Percentiles rank a stretch among this genome's conserved stretches.
Evolutionary conservation across 306 rosid genomes (phyloP).

Genomic region (Echinosophora koreensis): DNA sequence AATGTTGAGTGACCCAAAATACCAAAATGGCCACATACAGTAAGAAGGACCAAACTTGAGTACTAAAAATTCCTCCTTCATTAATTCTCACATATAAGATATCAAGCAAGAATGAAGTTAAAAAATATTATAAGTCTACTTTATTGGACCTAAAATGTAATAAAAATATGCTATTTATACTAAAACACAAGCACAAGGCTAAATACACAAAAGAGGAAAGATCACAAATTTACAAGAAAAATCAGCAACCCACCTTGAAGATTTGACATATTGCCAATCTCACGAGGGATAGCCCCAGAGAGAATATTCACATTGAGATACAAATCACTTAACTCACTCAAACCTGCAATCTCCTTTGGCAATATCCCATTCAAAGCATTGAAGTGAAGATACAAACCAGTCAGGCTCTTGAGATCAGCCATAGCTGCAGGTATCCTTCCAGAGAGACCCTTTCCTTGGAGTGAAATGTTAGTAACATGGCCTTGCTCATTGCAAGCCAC

Average conservation of each 20-base stretch:
- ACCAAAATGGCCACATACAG: neutral
- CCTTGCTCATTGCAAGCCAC: constrained; percentile 80
- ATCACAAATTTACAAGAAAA: constrained; percentile 7
- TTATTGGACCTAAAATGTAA: constrained; percentile 8
- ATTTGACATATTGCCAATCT: constrained; percentile 69
- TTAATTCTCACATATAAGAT: neutral
- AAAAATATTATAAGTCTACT: neutral
- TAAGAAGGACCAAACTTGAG: neutral
- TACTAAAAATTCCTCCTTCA: constrained; percentile 2
- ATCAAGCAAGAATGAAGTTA: neutral
- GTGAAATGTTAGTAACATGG: constrained; percentile 72
- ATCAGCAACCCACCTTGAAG: constrained; percentile 75
- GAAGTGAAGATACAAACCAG: constrained; percentile 86
- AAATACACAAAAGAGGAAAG: neutral
- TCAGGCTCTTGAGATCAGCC: constrained; percentile 70
- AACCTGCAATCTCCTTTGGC: constrained; percentile 69
- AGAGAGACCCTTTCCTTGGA: constrained; percentile 85
- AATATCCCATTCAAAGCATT: constrained; percentile 75
- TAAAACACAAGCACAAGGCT: neutral
- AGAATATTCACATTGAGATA: constrained; percentile 82
- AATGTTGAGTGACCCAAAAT: neutral
- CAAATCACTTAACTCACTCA: constrained; percentile 70
- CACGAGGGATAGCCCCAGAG: constrained; percentile 73
- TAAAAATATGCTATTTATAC: neutral
- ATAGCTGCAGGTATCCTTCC: constrained; percentile 75